phyloP scores from a whole-genome alignment of 768 basidiomycete genomes.

The Hygrocybe coccinea region DNA sequence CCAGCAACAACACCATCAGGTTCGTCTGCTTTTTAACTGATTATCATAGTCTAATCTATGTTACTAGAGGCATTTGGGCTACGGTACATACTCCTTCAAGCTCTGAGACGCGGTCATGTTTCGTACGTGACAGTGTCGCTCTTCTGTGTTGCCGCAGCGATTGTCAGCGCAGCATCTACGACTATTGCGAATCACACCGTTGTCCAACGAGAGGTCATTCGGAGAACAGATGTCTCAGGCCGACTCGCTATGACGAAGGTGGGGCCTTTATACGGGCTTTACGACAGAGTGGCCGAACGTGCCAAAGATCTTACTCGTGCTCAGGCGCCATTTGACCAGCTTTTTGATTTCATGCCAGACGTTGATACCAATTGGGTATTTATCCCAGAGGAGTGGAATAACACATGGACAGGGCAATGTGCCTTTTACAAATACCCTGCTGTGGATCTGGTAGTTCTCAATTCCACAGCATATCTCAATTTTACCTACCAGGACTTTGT shows the following conservation, averaged over 20 bases:
- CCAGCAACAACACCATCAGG: constrained; percentile 7
- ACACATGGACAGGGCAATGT: constrained; percentile 13
- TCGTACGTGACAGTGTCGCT: constrained; percentile 11
- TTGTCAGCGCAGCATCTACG: constrained; percentile 13
- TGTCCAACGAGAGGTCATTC: constrained; percentile 7
- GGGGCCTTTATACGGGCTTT: too few relatives aligned
- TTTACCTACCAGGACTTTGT: constrained; percentile 10
- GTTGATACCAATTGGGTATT: constrained; percentile 11
- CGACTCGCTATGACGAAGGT: neutral
- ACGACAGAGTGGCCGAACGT: constrained; percentile 3
- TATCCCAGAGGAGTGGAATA: constrained; percentile 14
- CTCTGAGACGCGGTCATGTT: constrained; percentile 4
- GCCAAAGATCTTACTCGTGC: constrained; percentile 11
- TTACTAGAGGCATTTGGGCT: constrained; percentile 6
- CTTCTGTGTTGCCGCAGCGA: constrained; percentile 10
- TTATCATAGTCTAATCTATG: neutral
- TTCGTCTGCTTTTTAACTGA: too few relatives aligned
- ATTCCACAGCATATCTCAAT: neutral
- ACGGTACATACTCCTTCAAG: constrained; percentile 5
- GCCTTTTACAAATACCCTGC: constrained; percentile 1
- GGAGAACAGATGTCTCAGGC: constrained; percentile 8
- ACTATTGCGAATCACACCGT: constrained; percentile 15
- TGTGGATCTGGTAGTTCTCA: constrained; percentile 11
- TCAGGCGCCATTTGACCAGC: constrained; percentile 9
- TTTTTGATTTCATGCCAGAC: constrained; percentile 13